A percentile compares a stretch with the other conserved stretches of the same genome.
Evolutionary conservation across 352 stramenopile genomes (phyloP).

Genomic region (Pythium aphanidermatum): DNA sequence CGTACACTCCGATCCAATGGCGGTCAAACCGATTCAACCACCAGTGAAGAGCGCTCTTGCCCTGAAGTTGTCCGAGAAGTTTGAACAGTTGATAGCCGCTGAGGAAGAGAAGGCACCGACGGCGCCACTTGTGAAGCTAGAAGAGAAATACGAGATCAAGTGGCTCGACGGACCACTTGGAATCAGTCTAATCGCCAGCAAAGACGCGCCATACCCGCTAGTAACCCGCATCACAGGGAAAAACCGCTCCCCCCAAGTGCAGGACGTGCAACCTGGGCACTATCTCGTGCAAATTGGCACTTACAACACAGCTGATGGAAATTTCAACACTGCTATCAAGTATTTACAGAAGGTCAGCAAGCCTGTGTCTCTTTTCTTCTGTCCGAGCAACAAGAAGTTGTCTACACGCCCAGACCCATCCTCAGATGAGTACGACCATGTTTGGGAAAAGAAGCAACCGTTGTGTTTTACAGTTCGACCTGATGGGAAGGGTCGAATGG

Average conservation of each 20-base stretch:
- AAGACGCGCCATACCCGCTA: conserved; percentile 80
- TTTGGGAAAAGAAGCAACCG: conserved; percentile 88
- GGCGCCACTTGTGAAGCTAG: conserved; percentile 63
- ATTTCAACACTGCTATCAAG: conserved; percentile 88
- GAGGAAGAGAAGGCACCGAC: conserved; percentile 69
- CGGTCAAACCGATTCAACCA: conserved; percentile 66
- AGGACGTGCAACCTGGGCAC: conserved; percentile 82
- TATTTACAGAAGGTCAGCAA: conserved; percentile 86
- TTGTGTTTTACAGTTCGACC: conserved; percentile 78
- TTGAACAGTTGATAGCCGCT: conserved; percentile 61
- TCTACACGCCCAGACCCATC: conserved; percentile 59
- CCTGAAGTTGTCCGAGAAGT: conserved; percentile 65
- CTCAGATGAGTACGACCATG: conserved; percentile 78
- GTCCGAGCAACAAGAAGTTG: conserved; percentile 72
- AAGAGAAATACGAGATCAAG: conserved; percentile 84
- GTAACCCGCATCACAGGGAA: conserved; percentile 86
- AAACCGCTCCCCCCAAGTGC: conserved; percentile 81
- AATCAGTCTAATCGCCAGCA: conserved; percentile 85
- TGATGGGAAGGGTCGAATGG: conserved; percentile 53
- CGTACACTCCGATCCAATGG: conserved; percentile 65
- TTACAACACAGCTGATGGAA: conserved; percentile 79
- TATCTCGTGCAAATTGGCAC: conserved; percentile 84
- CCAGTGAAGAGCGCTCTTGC: conserved; percentile 65
- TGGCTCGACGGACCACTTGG: conserved; percentile 81
- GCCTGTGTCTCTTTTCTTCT: conserved; percentile 80